Evolutionary conservation across 805 yeast genomes (phyloP).

Genomic region (Deakozyma indianensis): DNA sequence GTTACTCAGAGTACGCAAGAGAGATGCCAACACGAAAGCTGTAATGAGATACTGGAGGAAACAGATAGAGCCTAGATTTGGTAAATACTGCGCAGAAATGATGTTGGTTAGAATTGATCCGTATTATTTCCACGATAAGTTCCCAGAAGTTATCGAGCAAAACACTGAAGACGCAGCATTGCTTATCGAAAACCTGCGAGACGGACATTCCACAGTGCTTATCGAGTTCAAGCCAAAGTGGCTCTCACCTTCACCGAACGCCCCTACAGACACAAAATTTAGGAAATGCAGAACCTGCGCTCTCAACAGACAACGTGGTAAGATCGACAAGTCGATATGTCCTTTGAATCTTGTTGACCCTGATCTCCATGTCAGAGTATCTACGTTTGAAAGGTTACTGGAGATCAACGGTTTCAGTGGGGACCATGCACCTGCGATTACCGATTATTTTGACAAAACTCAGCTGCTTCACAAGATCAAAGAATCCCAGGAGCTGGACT

Average conservation of each 20-base stretch:
- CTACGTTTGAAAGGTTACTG: neutral
- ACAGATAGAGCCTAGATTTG: neutral
- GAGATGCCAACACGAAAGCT: neutral
- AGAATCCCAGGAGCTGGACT: slow-evolving; percentile 10
- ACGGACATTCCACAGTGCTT: neutral
- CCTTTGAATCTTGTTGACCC: neutral
- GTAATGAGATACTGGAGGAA: neutral
- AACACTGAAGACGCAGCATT: neutral
- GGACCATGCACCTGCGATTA: neutral
- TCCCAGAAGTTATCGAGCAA: neutral
- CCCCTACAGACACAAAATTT: neutral
- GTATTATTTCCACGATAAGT: neutral
- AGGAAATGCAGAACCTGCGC: neutral
- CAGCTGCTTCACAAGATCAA: neutral
- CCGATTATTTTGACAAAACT: neutral
- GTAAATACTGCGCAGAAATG: slow-evolving; percentile 1
- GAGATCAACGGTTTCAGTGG: neutral
- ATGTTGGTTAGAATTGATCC: neutral
- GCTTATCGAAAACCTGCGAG: neutral
- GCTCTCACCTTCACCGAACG: neutral
- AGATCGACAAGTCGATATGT: neutral
- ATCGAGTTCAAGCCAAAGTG: neutral
- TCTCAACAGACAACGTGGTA: neutral
- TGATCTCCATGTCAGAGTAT: neutral
- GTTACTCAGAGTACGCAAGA: neutral